Evolutionary conservation across 768 basidiomycete genomes (phyloP).

Genomic region (Leccinum obscurum): DNA sequence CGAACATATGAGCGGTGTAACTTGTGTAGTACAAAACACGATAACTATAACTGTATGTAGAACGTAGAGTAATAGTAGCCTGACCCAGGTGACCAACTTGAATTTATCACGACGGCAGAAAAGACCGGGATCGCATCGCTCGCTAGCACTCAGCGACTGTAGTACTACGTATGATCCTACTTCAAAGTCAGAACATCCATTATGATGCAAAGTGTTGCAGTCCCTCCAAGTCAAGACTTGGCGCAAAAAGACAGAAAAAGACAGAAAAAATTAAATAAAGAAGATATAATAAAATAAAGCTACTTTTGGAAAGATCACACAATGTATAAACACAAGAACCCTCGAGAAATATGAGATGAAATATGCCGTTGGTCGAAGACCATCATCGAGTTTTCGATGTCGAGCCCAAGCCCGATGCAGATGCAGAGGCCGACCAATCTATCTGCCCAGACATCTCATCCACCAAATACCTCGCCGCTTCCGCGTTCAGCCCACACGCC

Average conservation of each 20-base stretch:
- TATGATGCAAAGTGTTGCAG: too few relatives aligned
- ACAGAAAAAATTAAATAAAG: background rate
- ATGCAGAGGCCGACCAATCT: constrained; percentile 15
- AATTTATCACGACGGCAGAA: too few relatives aligned
- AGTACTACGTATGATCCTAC: too few relatives aligned
- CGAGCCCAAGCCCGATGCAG: background rate
- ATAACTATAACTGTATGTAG: too few relatives aligned
- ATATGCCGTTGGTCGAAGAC: background rate
- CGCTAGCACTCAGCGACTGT: too few relatives aligned
- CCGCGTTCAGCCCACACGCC: constrained; percentile 20
- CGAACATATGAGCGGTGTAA: too few relatives aligned
- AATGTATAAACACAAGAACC: background rate
- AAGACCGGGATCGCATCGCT: too few relatives aligned
- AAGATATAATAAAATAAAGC: constrained; percentile 2
- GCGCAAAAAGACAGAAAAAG: background rate
- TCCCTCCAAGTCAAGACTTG: too few relatives aligned
- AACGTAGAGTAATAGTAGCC: too few relatives aligned
- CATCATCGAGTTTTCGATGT: constrained; percentile 6
- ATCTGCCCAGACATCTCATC: constrained; percentile 30
- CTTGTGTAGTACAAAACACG: too few relatives aligned
- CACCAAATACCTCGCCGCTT: constrained; percentile 20
- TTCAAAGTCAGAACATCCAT: background rate
- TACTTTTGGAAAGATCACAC: constrained; percentile 4
- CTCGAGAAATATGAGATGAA: background rate
- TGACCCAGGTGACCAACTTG: too few relatives aligned